These are phyloP conservation scores for Nemania sp. DNA, from an alignment of 2,329 filamentous ascomycete species.

Conservation along the genomic window DNA sequence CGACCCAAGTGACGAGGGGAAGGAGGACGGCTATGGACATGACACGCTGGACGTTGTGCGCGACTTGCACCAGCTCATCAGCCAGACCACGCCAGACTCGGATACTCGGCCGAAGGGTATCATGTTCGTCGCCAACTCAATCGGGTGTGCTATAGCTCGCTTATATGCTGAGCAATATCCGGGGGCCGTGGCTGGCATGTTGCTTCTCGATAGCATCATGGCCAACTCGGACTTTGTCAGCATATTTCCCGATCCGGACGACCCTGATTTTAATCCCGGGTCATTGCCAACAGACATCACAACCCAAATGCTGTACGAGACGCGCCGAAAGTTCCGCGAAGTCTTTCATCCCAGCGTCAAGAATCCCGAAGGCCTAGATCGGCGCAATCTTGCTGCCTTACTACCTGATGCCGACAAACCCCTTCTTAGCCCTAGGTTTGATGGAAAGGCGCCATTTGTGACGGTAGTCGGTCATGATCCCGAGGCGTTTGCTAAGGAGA, in stretches of 20 bases:
- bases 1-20: conserved; percentile 59
- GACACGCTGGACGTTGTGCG: conserved; percentile 58
- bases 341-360: conserved; percentile 63
- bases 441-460: conserved; percentile 55
- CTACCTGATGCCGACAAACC: conserved; percentile 60
- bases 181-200: conserved; percentile 57
- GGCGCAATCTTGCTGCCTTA: conserved; percentile 57
- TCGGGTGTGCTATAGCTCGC: conserved; percentile 64
- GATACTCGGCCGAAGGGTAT: conserved; percentile 49
- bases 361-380: conserved; percentile 63
- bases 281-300: conserved; percentile 56
- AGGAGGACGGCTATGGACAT: conserved; percentile 62
- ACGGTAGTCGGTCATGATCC: conserved; percentile 67
- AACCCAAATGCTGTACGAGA: conserved; percentile 50
- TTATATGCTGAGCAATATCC: conserved; percentile 63
- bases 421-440: conserved; percentile 52
- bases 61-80: conserved; percentile 58
- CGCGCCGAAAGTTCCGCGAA: conserved; percentile 52
- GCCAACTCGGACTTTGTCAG: conserved; percentile 68
- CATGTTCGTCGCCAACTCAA: conserved; percentile 64
- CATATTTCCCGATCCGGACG: conserved; percentile 67
- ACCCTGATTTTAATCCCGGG: conserved; percentile 56
- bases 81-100: conserved; percentile 26
- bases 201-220: conserved; percentile 69
- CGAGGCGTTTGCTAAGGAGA: conserved; percentile 63